A percentile compares a stretch with the other conserved stretches of the same genome.
phyloP scores from a whole-genome alignment of 2,329 filamentous ascomycete species.

The Neofusicoccum ribis region DNA sequence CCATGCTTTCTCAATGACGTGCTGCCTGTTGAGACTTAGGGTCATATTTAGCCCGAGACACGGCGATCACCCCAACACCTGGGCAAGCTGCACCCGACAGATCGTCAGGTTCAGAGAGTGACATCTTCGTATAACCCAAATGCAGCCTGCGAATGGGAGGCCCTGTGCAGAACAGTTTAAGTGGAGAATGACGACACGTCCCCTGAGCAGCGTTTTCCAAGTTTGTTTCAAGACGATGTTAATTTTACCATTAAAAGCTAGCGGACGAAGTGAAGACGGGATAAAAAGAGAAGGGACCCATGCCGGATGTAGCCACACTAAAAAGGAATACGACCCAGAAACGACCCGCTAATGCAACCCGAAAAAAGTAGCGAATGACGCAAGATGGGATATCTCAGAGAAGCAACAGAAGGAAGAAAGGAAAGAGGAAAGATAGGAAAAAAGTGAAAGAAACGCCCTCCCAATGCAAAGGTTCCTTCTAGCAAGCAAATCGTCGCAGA shows the following conservation, averaged over 20 bases:
- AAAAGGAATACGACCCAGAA: conserved; percentile 10
- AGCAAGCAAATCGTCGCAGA: conserved; percentile 13
- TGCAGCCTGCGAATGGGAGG: neutral
- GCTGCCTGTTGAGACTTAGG: neutral
- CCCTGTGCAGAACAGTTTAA: neutral
- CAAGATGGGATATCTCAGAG: conserved; percentile 7
- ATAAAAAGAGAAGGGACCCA: neutral
- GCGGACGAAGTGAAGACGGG: neutral
- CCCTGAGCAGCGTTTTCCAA: neutral
- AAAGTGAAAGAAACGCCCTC: neutral
- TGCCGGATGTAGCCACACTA: conserved; percentile 8
- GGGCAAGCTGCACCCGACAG: neutral
- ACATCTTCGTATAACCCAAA: neutral
- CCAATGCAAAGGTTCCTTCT: conserved; percentile 16
- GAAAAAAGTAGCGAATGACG: conserved; percentile 15
- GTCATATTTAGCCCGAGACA: neutral
- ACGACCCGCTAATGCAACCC: conserved; percentile 17
- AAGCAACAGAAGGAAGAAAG: neutral
- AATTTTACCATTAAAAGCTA: conserved; percentile 14
- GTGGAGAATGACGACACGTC: neutral
- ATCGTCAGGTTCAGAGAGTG: neutral
- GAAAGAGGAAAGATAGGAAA: neutral
- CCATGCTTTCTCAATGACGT: neutral
- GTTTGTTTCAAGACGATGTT: neutral
- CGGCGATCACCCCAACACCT: neutral